Percentiles rank a stretch among this genome's conserved stretches.
Evolutionary conservation across 1,284 basidiomycete species (phyloP).

Genomic region (Austroboletus sp.): DNA sequence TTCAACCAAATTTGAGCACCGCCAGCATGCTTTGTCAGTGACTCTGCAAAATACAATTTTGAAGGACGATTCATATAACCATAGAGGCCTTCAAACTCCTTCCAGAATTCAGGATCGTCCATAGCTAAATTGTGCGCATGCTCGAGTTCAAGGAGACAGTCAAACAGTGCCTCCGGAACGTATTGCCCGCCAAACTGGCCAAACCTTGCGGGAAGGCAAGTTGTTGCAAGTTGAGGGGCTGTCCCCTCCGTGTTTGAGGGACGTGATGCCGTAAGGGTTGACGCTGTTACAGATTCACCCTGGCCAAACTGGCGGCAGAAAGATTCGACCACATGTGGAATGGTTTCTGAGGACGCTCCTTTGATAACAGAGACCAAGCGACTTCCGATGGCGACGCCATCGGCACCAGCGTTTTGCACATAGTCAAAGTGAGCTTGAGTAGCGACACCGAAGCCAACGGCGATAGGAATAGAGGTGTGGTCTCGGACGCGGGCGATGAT

Average conservation of each 20-base stretch:
- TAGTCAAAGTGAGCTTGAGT: conserved; percentile 87
- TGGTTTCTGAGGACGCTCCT: conserved; percentile 46
- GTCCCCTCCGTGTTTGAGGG: conserved; percentile 2
- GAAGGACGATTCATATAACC: conserved; percentile 55
- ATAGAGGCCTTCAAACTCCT: conserved; percentile 85
- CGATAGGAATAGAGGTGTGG: conserved; percentile 54
- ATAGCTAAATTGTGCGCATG: conserved; percentile 83
- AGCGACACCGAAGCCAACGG: conserved; percentile 94
- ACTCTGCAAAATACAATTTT: conserved; percentile 52
- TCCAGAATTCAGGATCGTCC: conserved; percentile 86
- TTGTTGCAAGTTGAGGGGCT: conserved; percentile 10
- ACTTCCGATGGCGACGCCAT: conserved; percentile 92
- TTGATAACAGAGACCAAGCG: conserved; percentile 79
- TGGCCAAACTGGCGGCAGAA: conserved; percentile 69
- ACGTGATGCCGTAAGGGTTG: conserved; percentile 42
- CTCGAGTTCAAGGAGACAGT: conserved; percentile 87
- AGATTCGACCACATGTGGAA: conserved; percentile 59
- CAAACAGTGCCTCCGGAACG: conserved; percentile 90
- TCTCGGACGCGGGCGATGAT: conserved; percentile 38
- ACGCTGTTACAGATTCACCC: conserved; percentile 43
- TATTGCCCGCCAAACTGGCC: conserved; percentile 96
- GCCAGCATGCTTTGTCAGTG: conserved; percentile 27
- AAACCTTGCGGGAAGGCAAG: conserved; percentile 72
- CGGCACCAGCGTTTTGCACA: conserved; percentile 80
- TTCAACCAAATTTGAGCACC: conserved; percentile 98